Evolutionary conservation across 2,329 filamentous ascomycete species (phyloP).

Genomic region (Fusarium sp.): DNA sequence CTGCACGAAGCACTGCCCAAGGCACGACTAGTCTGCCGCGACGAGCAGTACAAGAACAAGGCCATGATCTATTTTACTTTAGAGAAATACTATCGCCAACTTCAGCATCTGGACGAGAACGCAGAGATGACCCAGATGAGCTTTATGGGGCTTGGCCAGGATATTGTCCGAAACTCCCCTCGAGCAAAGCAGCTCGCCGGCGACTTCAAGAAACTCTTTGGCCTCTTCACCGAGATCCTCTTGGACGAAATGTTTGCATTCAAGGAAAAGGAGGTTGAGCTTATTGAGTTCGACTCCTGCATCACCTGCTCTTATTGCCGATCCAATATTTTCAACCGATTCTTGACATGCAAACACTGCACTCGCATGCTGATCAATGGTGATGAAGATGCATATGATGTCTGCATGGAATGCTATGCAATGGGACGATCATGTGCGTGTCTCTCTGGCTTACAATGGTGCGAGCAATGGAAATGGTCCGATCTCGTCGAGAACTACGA

Average conservation of each 20-base stretch:
- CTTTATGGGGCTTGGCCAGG: slow-evolving; percentile 59
- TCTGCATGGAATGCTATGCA: slow-evolving; percentile 98
- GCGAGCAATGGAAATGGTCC: slow-evolving; percentile 91
- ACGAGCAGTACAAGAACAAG: slow-evolving; percentile 99
- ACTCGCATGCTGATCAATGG: slow-evolving; percentile 73
- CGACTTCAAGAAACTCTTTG: slow-evolving; percentile 85
- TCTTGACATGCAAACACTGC: slow-evolving; percentile 91
- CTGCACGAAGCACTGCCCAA: slow-evolving; percentile 88
- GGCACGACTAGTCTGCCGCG: slow-evolving; percentile 89
- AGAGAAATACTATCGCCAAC: slow-evolving; percentile 77
- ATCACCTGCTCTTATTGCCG: slow-evolving; percentile 96
- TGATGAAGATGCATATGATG: slow-evolving; percentile 87
- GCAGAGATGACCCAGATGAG: slow-evolving; percentile 57
- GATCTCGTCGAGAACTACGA: slow-evolving; percentile 83
- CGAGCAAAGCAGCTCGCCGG: slow-evolving; percentile 76
- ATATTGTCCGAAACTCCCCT: slow-evolving; percentile 54
- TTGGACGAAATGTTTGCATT: slow-evolving; percentile 87
- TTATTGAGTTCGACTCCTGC: slow-evolving; percentile 85
- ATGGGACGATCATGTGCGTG: slow-evolving; percentile 96
- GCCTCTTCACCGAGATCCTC: slow-evolving; percentile 80
- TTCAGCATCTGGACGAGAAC: slow-evolving; percentile 64
- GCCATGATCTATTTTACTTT: slow-evolving; percentile 92
- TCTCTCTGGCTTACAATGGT: slow-evolving; percentile 86
- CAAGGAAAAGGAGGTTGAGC: slow-evolving; percentile 78
- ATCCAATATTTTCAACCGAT: slow-evolving; percentile 96